Conservation (phyloP, 208 protist genomes). For the Polymyxa betae region DNA sequence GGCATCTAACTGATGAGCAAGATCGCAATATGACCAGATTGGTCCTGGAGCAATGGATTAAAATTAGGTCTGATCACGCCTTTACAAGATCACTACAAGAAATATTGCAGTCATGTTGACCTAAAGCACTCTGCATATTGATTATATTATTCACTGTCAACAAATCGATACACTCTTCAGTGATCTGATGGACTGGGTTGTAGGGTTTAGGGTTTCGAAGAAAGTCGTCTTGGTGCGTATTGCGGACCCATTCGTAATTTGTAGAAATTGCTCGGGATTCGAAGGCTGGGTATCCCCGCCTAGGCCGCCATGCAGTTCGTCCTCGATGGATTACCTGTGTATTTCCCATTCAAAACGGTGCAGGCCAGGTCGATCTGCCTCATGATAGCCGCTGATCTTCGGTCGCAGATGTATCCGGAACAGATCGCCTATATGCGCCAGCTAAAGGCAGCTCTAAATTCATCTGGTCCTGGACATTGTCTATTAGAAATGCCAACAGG, state of each 20-base stretch:
- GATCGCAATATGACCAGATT: background rate
- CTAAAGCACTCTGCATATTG: no score
- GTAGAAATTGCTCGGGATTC: no score
- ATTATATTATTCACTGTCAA: no score
- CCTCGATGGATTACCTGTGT: background rate
- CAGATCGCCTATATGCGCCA: slow-evolving; percentile 53
- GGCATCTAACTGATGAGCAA: background rate
- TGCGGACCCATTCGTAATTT: no score
- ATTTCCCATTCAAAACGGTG: background rate
- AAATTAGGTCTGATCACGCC: background rate
- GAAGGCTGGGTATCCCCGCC: no score
- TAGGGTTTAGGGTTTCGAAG: no score
- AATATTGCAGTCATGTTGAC: background rate
- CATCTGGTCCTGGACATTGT: slow-evolving; percentile 29
- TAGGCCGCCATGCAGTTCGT: slow-evolving; percentile 40
- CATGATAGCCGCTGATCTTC: background rate
- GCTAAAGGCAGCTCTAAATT: slow-evolving; percentile 49
- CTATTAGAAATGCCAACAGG: slow-evolving; percentile 60
- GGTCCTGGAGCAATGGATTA: background rate
- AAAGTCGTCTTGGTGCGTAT: no score
- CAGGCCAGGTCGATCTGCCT: background rate
- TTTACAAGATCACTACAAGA: background rate
- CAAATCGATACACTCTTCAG: no score
- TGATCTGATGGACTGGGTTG: no score
- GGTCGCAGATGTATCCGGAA: slow-evolving; percentile 22